A percentile compares a stretch with the other conserved stretches of the same genome.
Conservation (phyloP, 257 asterid species). For the Nyctanthes arbortristis region DNA sequence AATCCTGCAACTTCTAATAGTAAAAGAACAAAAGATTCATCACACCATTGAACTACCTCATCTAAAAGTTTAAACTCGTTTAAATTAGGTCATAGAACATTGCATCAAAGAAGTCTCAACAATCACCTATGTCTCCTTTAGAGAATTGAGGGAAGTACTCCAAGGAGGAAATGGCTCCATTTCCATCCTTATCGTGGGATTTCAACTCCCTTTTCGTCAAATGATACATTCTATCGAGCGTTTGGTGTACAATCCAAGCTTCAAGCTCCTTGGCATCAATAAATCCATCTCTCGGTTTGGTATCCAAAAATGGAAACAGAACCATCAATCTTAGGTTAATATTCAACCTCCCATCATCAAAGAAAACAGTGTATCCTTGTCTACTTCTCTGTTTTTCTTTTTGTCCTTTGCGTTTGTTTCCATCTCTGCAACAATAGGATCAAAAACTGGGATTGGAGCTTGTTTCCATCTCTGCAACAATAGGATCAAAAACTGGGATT, state of each 20-base stretch:
- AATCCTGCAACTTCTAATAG: not conserved
- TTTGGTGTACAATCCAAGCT: conserved; percentile 35
- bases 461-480: conserved; percentile 20
- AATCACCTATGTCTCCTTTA: conserved; percentile 32
- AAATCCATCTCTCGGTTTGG: conserved; percentile 30
- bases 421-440: conserved; percentile 27
- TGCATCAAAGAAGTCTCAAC: no score
- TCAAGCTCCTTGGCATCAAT: conserved; percentile 35
- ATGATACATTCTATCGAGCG: conserved; percentile 31
- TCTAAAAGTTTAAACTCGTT: not conserved
- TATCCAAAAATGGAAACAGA: conserved; percentile 35
- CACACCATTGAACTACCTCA: no score
- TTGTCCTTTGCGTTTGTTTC: conserved; percentile 14
- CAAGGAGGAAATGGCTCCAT: conserved; percentile 35
- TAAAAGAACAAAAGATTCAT: not conserved
- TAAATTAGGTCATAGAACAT: no score
- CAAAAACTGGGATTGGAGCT: conserved; percentile 16
- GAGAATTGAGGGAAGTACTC: conserved; percentile 34
- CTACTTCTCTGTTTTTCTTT: not conserved
- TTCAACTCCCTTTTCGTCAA: conserved; percentile 25
- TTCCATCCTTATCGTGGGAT: conserved; percentile 33
- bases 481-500: conserved; percentile 30
- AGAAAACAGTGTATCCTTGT: conserved; percentile 21
- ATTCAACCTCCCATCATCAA: conserved; percentile 31
- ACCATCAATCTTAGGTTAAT: conserved; percentile 32